Base-by-base conservation (phyloP, 2,329 filamentous ascomycete species). In the Cordyceps cicadae region DNA sequence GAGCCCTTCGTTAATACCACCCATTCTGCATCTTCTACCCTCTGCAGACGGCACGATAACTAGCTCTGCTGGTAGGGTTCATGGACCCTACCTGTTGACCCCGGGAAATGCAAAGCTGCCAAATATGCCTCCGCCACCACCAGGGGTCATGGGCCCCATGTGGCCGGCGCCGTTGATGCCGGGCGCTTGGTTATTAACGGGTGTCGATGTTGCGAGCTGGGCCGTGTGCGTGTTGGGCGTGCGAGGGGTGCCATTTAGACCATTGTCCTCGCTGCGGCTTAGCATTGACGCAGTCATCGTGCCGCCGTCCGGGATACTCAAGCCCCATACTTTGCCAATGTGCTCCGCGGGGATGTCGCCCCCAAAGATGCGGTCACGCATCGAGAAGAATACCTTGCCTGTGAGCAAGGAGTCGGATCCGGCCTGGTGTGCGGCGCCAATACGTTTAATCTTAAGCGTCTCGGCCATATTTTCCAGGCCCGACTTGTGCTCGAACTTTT, bases 381-480 rank as follows among this genome's bases (percentile, higher is more conserved):
- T 88, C 69, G 92, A 89, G 83, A 96, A 99, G 76, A 97, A 99
- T 34, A 97, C 91, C 67, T 89, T 88, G 54, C 94, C 94, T 0
- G 94, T 99, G 34, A 99, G 83, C 67, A 97, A 84, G 21, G 92
- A 93, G 74, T 99, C 94, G 0, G 90, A 96, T 32, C 93, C 94
- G 45, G 92, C 94, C 71, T 96, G 92, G 72, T 99, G 94, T 56
- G 91, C 89, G 39, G 87, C 85, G 12, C 94, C 94, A 37, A 95
- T 81, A 54, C 94, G 86, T 76, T 94, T 92, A 61, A 97, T 88
- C 69, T 92, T 93, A 63, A 99, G 84, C 63, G 92, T 90, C 65
- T 97, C 93, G 14, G 93, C 93, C 66, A 97, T 90, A 72, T 94
- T 92, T 72, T 97, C 92, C 17, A 99, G 81, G 2, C 92, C 92